Percentiles rank a stretch among this genome's conserved stretches.
Conservation (phyloP, 768 basidiomycete genomes). For the Amanita rubescens region DNA sequence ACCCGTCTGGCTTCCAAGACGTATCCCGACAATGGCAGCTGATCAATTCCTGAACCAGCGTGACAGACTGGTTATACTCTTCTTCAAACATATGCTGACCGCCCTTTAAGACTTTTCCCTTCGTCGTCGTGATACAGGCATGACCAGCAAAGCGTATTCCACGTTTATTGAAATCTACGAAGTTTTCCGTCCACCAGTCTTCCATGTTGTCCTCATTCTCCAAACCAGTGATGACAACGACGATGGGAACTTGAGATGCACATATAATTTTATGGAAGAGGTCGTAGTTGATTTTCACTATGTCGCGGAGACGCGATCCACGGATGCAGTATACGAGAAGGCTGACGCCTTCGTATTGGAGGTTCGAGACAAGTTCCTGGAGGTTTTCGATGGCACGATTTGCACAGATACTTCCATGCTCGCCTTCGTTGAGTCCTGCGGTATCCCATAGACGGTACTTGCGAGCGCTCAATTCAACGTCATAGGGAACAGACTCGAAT, state of each 20-base stretch:
- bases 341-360: conserved; percentile 8
- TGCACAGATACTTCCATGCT: conserved; percentile 20
- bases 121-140: conserved; percentile 23
- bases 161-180: conserved; percentile 17
- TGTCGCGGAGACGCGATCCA: conserved; percentile 16
- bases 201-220: conserved; percentile 33
- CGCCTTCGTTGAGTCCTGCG: conserved; percentile 25
- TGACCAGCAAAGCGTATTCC: conserved; percentile 27
- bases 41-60: conserved; percentile 8
- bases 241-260: conserved; percentile 28
- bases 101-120: conserved; percentile 11
- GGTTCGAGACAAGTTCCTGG: conserved; percentile 9
- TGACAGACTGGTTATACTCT: conserved; percentile 14
- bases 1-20: not conserved
- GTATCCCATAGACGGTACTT: conserved; percentile 25
- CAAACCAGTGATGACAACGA: conserved; percentile 28
- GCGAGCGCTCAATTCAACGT: conserved; percentile 17
- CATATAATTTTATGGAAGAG: conserved; percentile 30
- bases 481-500: conserved; percentile 19
- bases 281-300: conserved; percentile 26
- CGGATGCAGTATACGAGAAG: conserved; percentile 33
- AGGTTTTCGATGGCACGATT: conserved; percentile 20
- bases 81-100: conserved; percentile 15
- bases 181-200: conserved; percentile 29
- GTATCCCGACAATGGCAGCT: not conserved